These are phyloP conservation scores for Xanthoceras sorbifolium DNA, from an alignment of 345 rosid species.

Conservation along the genomic window DNA sequence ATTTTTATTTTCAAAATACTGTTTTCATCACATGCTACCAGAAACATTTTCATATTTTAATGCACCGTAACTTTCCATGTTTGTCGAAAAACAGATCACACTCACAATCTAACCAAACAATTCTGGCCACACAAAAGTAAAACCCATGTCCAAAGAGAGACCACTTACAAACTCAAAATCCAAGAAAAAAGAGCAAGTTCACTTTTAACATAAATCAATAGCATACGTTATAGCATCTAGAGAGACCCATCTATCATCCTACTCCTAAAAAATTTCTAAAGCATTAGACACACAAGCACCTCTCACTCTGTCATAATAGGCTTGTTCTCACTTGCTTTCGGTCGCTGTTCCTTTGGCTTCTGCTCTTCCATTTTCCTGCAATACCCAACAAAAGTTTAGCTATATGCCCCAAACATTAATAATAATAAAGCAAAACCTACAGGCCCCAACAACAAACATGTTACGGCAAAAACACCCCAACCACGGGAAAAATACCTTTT, in stretches of 20 bases:
- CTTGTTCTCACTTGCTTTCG: slow-evolving; percentile 92
- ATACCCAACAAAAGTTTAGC: neutral
- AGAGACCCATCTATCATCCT: slow-evolving; percentile 19
- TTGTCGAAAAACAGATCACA: neutral
- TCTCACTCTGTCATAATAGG: slow-evolving; percentile 87
- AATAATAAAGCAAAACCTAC: neutral
- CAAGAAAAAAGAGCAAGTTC: neutral
- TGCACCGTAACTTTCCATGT: neutral
- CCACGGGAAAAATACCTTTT: neutral
- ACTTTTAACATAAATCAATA: slow-evolving; percentile 14
- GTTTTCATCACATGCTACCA: no score
- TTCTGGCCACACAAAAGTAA: neutral
- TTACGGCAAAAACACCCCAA: neutral
- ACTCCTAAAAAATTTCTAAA: slow-evolving; percentile 1
- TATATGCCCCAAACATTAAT: neutral
- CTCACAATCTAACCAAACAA: neutral
- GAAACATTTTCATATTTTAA: no score
- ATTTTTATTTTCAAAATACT: no score
- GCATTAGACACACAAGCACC: slow-evolving; percentile 12
- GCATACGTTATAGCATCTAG: neutral
- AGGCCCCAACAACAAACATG: neutral
- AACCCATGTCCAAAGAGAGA: slow-evolving; percentile 1
- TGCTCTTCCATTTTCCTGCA: slow-evolving; percentile 89
- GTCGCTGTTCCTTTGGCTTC: slow-evolving; percentile 90
- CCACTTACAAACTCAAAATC: slow-evolving; percentile 9